Evolutionary conservation across 371 early-diverging fungal genomes (phyloP).

Genomic region (Mucor circinelloides): DNA sequence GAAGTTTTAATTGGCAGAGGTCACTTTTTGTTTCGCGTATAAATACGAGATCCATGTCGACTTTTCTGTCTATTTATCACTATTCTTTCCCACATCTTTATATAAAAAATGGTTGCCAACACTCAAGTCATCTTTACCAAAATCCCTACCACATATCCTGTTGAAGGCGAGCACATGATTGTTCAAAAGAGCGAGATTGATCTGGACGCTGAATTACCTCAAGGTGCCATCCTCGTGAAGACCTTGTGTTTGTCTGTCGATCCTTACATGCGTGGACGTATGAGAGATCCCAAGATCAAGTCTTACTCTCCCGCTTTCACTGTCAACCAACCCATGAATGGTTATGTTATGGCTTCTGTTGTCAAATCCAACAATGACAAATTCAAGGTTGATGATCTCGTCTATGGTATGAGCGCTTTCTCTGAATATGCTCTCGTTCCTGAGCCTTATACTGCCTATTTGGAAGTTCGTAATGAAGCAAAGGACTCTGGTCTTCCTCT

Average conservation of each 20-base stretch:
- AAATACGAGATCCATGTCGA: not conserved
- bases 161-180: constrained; percentile 51
- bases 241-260: constrained; percentile 38
- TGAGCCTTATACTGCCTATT: constrained; percentile 21
- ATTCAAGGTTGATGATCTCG: constrained; percentile 60
- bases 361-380: constrained; percentile 53
- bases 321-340: constrained; percentile 57
- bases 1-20: not conserved
- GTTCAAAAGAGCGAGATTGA: constrained; percentile 47
- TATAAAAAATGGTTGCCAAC: constrained; percentile 26
- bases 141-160: constrained; percentile 47
- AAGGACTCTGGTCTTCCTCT: constrained; percentile 42
- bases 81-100: not conserved
- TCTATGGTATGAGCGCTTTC: constrained; percentile 48
- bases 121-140: constrained; percentile 45
- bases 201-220: constrained; percentile 43
- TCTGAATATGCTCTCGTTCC: constrained; percentile 43
- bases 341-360: constrained; percentile 59
- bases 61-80: not conserved
- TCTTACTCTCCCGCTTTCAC: constrained; percentile 58
- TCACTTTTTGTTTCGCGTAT: not conserved
- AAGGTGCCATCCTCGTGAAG: constrained; percentile 59
- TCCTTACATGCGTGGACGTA: constrained; percentile 64
- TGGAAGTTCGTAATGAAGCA: constrained; percentile 37
- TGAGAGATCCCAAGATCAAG: constrained; percentile 46